These are phyloP conservation scores for Oryza longistaminata DNA, from an alignment of 176 grass and related monocot genomes.

Conservation along the genomic window DNA sequence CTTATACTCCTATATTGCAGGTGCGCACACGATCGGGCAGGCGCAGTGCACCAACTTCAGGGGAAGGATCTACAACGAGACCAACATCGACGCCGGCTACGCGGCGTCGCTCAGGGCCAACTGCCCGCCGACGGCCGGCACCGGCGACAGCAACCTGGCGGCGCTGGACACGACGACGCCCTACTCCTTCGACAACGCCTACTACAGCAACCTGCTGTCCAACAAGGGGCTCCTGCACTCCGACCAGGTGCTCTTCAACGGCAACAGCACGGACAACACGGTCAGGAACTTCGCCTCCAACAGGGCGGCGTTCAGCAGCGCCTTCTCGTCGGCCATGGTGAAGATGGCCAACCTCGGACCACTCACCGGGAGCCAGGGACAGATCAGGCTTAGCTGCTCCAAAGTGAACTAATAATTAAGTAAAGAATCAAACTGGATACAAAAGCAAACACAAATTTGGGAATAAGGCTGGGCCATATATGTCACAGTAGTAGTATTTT, in stretches of 20 bases:
- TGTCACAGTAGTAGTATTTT: background rate
- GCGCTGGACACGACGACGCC: constrained; percentile 42
- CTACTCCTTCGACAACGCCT: constrained; percentile 37
- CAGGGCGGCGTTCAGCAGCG: background rate
- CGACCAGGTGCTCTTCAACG: constrained; percentile 48
- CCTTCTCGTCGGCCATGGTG: constrained; percentile 41
- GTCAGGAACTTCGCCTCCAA: constrained; percentile 25
- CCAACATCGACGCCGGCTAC: constrained; percentile 48
- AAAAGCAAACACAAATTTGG: background rate
- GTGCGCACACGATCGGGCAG: constrained; percentile 75
- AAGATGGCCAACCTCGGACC: constrained; percentile 47
- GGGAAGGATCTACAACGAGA: constrained; percentile 54
- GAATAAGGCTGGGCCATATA: background rate
- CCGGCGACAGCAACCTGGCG: constrained; percentile 33
- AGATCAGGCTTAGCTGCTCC: constrained; percentile 42
- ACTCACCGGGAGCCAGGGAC: constrained; percentile 8
- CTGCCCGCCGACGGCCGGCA: constrained; percentile 29
- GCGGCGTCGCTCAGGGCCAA: constrained; percentile 46
- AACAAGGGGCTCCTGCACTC: constrained; percentile 47
- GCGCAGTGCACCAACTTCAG: constrained; percentile 51
- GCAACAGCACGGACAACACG: constrained; percentile 29
- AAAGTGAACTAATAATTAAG: constrained; percentile 16
- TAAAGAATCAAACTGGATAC: background rate
- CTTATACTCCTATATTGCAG: no score
- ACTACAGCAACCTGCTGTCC: constrained; percentile 41